Evolutionary conservation across 805 yeast genomes (phyloP).

Genomic region (Lipomyces yamanashiensis): DNA sequence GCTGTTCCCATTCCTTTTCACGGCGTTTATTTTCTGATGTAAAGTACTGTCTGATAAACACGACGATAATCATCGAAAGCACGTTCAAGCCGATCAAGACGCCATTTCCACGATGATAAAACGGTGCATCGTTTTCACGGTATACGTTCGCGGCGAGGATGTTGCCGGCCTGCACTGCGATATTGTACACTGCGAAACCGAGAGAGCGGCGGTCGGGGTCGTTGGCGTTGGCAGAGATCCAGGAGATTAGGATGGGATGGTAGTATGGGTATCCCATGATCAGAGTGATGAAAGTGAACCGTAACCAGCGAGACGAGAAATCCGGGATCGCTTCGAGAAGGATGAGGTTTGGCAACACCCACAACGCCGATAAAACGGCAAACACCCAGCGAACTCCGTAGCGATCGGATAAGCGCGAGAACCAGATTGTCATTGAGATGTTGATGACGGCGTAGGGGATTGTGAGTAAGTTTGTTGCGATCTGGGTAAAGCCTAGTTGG

Average conservation of each 20-base stretch:
- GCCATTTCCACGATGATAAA: conserved; percentile 62
- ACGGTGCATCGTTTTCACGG: conserved; percentile 60
- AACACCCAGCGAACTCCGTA: conserved; percentile 30
- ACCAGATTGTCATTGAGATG: conserved; percentile 41
- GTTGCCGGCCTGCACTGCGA: conserved; percentile 63
- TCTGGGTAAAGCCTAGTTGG: conserved; percentile 56
- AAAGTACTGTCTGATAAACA: conserved; percentile 45
- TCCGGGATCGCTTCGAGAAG: conserved; percentile 39
- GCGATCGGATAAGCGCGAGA: conserved; percentile 30
- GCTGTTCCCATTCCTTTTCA: conserved; percentile 55
- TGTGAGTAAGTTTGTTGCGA: conserved; percentile 55
- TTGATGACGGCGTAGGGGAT: conserved; percentile 53
- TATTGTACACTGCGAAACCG: conserved; percentile 66
- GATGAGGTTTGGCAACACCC: conserved; percentile 32
- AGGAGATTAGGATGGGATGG: conserved; percentile 60
- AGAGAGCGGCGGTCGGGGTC: conserved; percentile 66
- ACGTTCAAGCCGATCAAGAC: conserved; percentile 40
- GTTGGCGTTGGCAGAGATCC: conserved; percentile 67
- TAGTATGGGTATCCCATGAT: conserved; percentile 54
- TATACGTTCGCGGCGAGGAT: conserved; percentile 63
- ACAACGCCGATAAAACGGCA: conserved; percentile 30
- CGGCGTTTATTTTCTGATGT: conserved; percentile 44
- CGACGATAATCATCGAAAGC: conserved; percentile 37
- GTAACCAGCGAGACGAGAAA: conserved; percentile 29
- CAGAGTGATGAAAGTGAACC: conserved; percentile 36